Conservation (phyloP, 805 yeast species). For the Pichia rugopelliculosa region DNA sequence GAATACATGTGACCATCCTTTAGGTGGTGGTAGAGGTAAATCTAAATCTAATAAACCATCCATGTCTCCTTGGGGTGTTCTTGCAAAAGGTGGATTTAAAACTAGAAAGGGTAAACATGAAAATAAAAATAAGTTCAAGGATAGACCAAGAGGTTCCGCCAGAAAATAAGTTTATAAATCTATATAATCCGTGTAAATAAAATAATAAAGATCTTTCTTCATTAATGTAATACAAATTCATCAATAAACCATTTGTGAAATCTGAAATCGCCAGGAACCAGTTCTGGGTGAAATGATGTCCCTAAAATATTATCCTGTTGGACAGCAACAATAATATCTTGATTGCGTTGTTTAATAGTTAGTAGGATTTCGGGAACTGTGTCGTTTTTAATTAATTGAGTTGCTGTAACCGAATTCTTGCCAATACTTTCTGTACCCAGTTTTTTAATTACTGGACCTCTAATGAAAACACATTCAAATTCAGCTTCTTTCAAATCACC, state of each 20-base stretch:
- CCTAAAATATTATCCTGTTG: slow-evolving; percentile 61
- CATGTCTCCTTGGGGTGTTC: slow-evolving; percentile 92
- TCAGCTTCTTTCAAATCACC: slow-evolving; percentile 6
- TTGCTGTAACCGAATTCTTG: neutral
- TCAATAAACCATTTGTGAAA: slow-evolving; percentile 67
- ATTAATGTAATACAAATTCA: slow-evolving; percentile 37
- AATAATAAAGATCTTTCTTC: neutral
- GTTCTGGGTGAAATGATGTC: slow-evolving; percentile 78
- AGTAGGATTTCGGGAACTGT: slow-evolving; percentile 26
- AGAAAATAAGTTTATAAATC: slow-evolving; percentile 3
- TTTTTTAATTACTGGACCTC: slow-evolving; percentile 66
- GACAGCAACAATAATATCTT: slow-evolving; percentile 58
- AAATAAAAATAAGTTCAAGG: slow-evolving; percentile 80
- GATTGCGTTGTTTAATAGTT: slow-evolving; percentile 30
- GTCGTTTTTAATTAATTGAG: neutral
- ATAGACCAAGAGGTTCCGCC: slow-evolving; percentile 70
- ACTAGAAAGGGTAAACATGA: slow-evolving; percentile 86
- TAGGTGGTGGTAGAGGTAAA: slow-evolving; percentile 99
- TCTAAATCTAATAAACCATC: slow-evolving; percentile 93
- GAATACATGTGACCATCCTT: slow-evolving; percentile 97
- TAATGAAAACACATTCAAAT: slow-evolving; percentile 48
- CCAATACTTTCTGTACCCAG: neutral
- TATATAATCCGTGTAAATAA: neutral
- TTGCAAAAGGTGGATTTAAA: slow-evolving; percentile 87
- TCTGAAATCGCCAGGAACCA: slow-evolving; percentile 42